Conservation (phyloP, 2,329 filamentous ascomycete genomes). For the Septoria linicola region DNA sequence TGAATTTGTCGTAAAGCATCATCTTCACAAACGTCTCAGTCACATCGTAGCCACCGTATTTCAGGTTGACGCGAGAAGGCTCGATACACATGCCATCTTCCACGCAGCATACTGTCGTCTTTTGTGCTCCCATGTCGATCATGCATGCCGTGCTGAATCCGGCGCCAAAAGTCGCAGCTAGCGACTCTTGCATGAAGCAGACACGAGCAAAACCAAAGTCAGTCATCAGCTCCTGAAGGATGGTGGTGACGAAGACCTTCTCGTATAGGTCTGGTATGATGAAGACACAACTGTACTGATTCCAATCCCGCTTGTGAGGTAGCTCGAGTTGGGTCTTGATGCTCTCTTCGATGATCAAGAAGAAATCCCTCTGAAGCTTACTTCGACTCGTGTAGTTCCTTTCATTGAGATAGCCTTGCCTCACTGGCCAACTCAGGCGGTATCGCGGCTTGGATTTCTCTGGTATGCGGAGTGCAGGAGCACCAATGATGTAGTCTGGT, state of each 20-base stretch:
- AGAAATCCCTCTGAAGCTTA: slow-evolving; percentile 81
- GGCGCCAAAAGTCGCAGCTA: slow-evolving; percentile 91
- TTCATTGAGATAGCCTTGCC: slow-evolving; percentile 84
- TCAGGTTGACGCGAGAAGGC: slow-evolving; percentile 91
- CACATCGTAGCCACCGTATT: slow-evolving; percentile 88
- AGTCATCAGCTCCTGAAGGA: slow-evolving; percentile 80
- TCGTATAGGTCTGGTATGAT: slow-evolving; percentile 97
- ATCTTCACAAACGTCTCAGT: slow-evolving; percentile 95
- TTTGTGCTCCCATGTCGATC: slow-evolving; percentile 93
- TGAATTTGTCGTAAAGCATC: slow-evolving; percentile 95
- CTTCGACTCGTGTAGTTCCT: slow-evolving; percentile 78
- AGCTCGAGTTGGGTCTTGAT: slow-evolving; percentile 82
- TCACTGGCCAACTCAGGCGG: slow-evolving; percentile 89
- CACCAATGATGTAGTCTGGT: slow-evolving; percentile 77
- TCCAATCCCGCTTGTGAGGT: slow-evolving; percentile 74
- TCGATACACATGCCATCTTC: slow-evolving; percentile 95
- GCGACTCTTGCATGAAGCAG: slow-evolving; percentile 93
- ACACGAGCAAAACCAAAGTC: slow-evolving; percentile 88
- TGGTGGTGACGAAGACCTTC: slow-evolving; percentile 81
- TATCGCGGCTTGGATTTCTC: slow-evolving; percentile 87
- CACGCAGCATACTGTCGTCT: slow-evolving; percentile 94
- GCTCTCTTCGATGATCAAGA: slow-evolving; percentile 80
- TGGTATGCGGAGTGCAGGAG: slow-evolving; percentile 79
- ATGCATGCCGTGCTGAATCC: slow-evolving; percentile 93
- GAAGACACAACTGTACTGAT: slow-evolving; percentile 92